Evolutionary conservation across 106 monocot species (phyloP).

Genomic region (Ottelia alismoides): DNA sequence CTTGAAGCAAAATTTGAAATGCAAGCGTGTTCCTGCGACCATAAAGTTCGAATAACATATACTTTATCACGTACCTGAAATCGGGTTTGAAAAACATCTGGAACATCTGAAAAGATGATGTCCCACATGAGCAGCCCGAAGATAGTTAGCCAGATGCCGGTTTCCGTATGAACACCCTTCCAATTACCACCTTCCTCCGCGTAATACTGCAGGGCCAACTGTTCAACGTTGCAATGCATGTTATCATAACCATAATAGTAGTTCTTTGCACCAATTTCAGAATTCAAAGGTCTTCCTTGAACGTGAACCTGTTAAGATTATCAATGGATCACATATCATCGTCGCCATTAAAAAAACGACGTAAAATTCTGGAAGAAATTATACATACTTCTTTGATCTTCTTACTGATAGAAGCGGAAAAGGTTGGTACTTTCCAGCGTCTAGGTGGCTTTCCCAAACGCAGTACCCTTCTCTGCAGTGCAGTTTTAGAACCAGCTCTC

Average conservation of each 20-base stretch:
- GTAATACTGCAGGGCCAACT: constrained; percentile 87
- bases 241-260: constrained; percentile 79
- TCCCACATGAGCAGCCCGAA: constrained; percentile 97
- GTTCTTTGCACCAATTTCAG: constrained; percentile 60
- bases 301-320: constrained; percentile 36
- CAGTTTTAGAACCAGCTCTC: constrained; percentile 87
- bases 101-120: constrained; percentile 55
- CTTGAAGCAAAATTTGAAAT: background rate
- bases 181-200: constrained; percentile 77
- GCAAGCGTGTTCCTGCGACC: background rate
- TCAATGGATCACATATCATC: background rate
- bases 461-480: constrained; percentile 67
- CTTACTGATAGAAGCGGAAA: constrained; percentile 46
- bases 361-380: background rate
- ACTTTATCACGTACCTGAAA: constrained; percentile 57
- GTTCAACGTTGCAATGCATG: constrained; percentile 75
- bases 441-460: constrained; percentile 79
- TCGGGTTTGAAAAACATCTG: constrained; percentile 71
- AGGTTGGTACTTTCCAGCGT: constrained; percentile 77
- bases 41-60: too few species aligned
- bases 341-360: background rate
- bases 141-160: constrained; percentile 90
- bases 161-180: constrained; percentile 84
- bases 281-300: constrained; percentile 61
- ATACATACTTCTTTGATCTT: constrained; percentile 60